Evolutionary conservation across 768 basidiomycete genomes (phyloP).

Genomic region (Naganishia vishniacii): DNA sequence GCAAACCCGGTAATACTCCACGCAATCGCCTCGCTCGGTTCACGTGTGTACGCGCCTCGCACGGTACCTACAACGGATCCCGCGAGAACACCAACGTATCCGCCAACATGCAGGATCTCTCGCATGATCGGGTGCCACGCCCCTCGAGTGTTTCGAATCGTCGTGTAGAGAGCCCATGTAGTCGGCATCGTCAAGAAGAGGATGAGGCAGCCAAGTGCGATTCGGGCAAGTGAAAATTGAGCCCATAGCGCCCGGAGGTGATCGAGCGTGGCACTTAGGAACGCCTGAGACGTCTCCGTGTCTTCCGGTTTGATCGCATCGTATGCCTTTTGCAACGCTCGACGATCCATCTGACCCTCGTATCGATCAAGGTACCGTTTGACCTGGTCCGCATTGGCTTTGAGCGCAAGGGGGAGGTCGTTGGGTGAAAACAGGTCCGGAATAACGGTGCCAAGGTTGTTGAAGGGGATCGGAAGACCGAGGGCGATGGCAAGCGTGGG

Average conservation of each 20-base stretch:
- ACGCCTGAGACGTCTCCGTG: constrained; percentile 29
- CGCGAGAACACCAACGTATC: constrained; percentile 54
- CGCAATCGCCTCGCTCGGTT: constrained; percentile 29
- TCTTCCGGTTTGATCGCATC: constrained; percentile 17
- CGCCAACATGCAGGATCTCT: constrained; percentile 57
- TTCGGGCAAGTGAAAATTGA: constrained; percentile 76
- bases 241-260: constrained; percentile 85
- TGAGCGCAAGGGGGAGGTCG: constrained; percentile 59
- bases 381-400: constrained; percentile 70
- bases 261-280: constrained; percentile 37
- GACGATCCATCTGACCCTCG: constrained; percentile 66
- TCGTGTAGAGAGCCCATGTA: constrained; percentile 57
- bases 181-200: constrained; percentile 59
- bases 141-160: constrained; percentile 50
- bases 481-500: constrained; percentile 82
- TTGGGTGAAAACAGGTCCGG: constrained; percentile 79
- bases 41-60: constrained; percentile 31
- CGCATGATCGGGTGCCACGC: constrained; percentile 45
- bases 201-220: constrained; percentile 65
- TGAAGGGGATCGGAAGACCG: constrained; percentile 89
- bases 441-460: constrained; percentile 84
- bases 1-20: constrained; percentile 41
- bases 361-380: constrained; percentile 71
- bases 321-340: constrained; percentile 50
- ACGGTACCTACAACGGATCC: constrained; percentile 52